Conservation (phyloP, 2,329 filamentous ascomycete species). For the Beauveria australis region DNA sequence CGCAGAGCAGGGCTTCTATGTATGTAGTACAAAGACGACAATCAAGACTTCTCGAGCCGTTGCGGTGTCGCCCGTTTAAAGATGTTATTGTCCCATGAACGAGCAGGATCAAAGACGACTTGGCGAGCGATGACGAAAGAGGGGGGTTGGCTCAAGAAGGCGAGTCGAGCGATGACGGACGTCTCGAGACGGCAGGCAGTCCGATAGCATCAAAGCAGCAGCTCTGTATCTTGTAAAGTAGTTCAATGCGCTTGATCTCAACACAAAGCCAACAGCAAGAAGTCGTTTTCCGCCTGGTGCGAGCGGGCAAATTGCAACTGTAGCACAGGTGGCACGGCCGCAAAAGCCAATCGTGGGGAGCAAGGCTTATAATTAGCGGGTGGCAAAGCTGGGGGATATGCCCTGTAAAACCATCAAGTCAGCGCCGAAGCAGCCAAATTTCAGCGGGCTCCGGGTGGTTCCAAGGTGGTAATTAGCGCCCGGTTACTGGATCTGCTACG, state of each 20-base stretch:
- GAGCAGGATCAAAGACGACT: not conserved
- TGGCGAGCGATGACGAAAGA: constrained; percentile 3
- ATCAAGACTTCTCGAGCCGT: not conserved
- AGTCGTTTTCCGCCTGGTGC: not conserved
- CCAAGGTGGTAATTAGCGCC: not conserved
- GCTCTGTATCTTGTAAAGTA: not conserved
- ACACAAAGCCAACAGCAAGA: not conserved
- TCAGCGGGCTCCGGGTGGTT: not conserved
- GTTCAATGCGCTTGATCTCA: not conserved
- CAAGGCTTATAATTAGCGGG: not conserved
- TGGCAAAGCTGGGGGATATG: constrained; percentile 10
- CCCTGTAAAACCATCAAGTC: not conserved
- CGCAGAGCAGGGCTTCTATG: not conserved
- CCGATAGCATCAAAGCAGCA: not conserved
- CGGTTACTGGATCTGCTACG: not conserved
- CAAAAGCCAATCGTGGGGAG: constrained; percentile 3
- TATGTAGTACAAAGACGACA: not conserved
- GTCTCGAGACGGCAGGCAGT: not conserved
- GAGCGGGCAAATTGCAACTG: not conserved
- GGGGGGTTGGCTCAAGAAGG: not conserved
- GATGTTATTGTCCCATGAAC: constrained; percentile 7
- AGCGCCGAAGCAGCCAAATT: not conserved
- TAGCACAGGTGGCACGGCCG: not conserved
- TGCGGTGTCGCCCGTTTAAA: not conserved
- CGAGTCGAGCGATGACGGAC: not conserved